phyloP scores from a whole-genome alignment of 306 rosid genomes.

The Prunus mira region DNA sequence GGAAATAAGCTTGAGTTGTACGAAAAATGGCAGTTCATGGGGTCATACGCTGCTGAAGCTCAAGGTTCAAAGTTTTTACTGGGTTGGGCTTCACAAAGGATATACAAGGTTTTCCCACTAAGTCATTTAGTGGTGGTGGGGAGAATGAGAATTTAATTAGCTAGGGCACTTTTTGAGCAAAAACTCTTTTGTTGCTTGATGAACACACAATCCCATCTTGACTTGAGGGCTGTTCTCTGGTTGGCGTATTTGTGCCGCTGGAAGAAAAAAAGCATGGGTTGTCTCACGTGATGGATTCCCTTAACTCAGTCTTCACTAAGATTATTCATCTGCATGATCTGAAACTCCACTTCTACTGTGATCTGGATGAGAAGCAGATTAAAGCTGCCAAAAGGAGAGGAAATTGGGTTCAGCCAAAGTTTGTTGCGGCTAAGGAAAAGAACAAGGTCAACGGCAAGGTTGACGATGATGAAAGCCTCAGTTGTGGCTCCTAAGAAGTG shows the following conservation, averaged over 20 bases:
- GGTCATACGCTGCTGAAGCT: constrained; percentile 74
- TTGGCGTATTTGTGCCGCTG: constrained; percentile 73
- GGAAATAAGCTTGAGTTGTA: constrained; percentile 75
- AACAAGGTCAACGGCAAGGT: constrained; percentile 47
- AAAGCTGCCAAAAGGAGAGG: constrained; percentile 68
- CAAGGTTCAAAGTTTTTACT: constrained; percentile 79
- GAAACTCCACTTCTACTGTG: constrained; percentile 72
- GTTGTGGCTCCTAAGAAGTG: constrained; percentile 59
- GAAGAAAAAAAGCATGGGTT: constrained; percentile 61
- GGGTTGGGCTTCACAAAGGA: constrained; percentile 76
- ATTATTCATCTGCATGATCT: constrained; percentile 77
- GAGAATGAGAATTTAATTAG: constrained; percentile 75
- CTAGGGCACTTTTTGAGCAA: constrained; percentile 72
- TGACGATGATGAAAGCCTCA: constrained; percentile 44
- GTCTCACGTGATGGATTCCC: constrained; percentile 78
- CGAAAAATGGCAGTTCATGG: constrained; percentile 53
- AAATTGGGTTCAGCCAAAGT: constrained; percentile 51
- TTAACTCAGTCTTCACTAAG: constrained; percentile 62
- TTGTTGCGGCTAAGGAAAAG: constrained; percentile 59
- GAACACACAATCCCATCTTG: constrained; percentile 74
- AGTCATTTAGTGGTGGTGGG: constrained; percentile 80
- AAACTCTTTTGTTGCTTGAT: constrained; percentile 66
- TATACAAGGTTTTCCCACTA: constrained; percentile 66
- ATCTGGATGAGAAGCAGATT: constrained; percentile 62
- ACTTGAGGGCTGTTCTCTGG: constrained; percentile 80